Evolutionary conservation across 2,329 filamentous ascomycete genomes (phyloP).

Genomic region (Apiospora phragmitis): DNA sequence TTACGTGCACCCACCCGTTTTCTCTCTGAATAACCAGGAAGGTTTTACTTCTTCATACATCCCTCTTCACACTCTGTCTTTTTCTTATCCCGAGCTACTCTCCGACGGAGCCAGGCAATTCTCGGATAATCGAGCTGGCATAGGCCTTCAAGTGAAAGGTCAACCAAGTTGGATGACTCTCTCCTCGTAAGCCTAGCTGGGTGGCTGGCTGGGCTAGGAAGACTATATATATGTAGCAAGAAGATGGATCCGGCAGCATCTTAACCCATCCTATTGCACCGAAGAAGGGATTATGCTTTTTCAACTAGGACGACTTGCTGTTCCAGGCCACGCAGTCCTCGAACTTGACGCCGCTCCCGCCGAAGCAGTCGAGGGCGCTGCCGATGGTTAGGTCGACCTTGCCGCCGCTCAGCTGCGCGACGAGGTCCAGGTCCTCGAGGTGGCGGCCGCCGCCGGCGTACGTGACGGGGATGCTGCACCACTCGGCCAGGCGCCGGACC

Average conservation of each 20-base stretch:
- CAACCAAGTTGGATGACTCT: neutral
- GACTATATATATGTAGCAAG: no score
- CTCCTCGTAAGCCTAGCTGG: neutral
- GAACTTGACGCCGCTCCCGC: conserved; percentile 82
- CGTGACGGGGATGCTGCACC: conserved; percentile 91
- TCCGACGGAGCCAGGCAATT: neutral
- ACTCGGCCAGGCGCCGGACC: conserved; percentile 73
- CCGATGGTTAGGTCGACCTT: conserved; percentile 94
- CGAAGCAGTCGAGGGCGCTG: conserved; percentile 94
- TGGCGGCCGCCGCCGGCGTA: conserved; percentile 93
- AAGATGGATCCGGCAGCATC: neutral
- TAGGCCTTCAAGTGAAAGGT: neutral
- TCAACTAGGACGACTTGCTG: conserved; percentile 37
- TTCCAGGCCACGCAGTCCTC: conserved; percentile 93
- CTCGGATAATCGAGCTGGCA: neutral
- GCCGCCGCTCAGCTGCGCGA: conserved; percentile 75
- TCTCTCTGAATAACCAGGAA: neutral
- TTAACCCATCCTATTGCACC: neutral
- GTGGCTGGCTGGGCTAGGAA: neutral
- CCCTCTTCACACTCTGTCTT: neutral
- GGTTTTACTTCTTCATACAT: neutral
- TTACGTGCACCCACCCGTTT: neutral
- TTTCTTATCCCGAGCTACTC: neutral
- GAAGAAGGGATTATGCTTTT: neutral
- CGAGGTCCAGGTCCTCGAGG: conserved; percentile 78